Conservation (phyloP, 805 yeast genomes). For the Hanseniaspora lachancei region DNA sequence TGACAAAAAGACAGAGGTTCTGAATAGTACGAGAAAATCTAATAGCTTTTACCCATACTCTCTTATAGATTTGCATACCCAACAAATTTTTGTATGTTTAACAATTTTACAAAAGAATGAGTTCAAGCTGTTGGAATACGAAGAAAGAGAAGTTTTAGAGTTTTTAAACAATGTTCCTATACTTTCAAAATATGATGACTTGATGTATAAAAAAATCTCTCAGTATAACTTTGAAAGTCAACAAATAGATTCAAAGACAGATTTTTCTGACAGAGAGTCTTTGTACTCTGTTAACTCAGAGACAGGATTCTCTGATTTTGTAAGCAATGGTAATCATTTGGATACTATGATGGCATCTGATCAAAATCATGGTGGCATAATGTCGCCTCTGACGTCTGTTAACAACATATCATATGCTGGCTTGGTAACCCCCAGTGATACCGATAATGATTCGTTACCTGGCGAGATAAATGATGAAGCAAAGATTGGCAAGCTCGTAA, state of each 20-base stretch:
- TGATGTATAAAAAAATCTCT: conserved; percentile 21
- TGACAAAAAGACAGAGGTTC: background rate
- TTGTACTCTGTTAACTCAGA: conserved; percentile 1
- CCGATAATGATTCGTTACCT: background rate
- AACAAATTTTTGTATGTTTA: conserved; percentile 59
- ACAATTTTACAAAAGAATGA: conserved; percentile 73
- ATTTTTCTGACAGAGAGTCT: background rate
- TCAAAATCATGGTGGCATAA: background rate
- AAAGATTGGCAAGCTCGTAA: background rate
- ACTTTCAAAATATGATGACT: conserved; percentile 25
- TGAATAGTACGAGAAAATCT: conserved; percentile 2
- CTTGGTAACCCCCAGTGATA: background rate
- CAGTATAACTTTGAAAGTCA: background rate
- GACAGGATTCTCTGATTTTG: background rate
- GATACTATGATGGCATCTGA: background rate
- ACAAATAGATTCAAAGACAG: background rate
- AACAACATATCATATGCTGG: background rate
- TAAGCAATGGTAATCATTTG: background rate
- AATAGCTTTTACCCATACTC: conserved; percentile 26
- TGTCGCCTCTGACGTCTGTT: conserved; percentile 1
- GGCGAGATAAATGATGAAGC: background rate
- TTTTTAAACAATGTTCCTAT: conserved; percentile 42
- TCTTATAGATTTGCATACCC: conserved; percentile 58
- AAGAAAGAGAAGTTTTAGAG: conserved; percentile 78
- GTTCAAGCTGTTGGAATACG: conserved; percentile 67